A percentile compares a stretch with the other conserved stretches of the same genome.
These are phyloP conservation scores for Zygosaccharomyces pseudobailii DNA, from an alignment of 1,139 yeast species.

Conservation along the genomic window DNA sequence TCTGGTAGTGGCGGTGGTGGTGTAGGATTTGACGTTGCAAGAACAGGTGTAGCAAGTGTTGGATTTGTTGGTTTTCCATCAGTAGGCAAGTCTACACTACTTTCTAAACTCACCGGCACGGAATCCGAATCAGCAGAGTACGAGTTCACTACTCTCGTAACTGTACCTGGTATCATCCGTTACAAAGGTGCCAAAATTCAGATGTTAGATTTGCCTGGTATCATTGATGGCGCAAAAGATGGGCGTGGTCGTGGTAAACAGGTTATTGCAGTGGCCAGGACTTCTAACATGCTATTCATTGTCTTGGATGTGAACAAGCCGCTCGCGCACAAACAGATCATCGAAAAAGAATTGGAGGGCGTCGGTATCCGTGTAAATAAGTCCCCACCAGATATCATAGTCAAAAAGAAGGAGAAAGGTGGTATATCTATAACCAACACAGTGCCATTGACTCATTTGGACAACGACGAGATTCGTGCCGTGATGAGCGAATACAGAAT, in stretches of 20 bases:
- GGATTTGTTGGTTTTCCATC: conserved; percentile 99
- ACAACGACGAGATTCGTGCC: conserved; percentile 88
- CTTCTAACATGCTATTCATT: conserved; percentile 87
- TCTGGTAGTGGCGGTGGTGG: conserved; percentile 88
- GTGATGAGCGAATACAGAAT: conserved; percentile 94
- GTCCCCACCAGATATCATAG: conserved; percentile 84
- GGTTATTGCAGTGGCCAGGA: conserved; percentile 96
- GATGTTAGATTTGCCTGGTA: conserved; percentile 97
- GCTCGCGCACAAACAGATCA: conserved; percentile 83
- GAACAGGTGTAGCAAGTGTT: conserved; percentile 95
- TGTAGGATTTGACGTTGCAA: conserved; percentile 92
- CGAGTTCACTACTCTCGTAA: conserved; percentile 94
- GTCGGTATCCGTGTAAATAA: conserved; percentile 93
- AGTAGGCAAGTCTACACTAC: conserved; percentile 90
- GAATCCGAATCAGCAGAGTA: conserved; percentile 97
- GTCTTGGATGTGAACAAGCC: conserved; percentile 96
- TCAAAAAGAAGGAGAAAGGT: conserved; percentile 91
- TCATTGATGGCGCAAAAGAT: conserved; percentile 97
- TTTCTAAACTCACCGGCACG: conserved; percentile 87
- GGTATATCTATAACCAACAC: conserved; percentile 93
- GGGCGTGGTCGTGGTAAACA: conserved; percentile 99
- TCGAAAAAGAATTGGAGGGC: conserved; percentile 93
- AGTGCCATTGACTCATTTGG: conserved; percentile 85
- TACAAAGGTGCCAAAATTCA: conserved; percentile 97
- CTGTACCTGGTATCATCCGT: conserved; percentile 94